These are phyloP conservation scores for Gnomoniopsis smithogilvyi DNA, from an alignment of 2,329 filamentous ascomycete genomes.

Conservation along the genomic window DNA sequence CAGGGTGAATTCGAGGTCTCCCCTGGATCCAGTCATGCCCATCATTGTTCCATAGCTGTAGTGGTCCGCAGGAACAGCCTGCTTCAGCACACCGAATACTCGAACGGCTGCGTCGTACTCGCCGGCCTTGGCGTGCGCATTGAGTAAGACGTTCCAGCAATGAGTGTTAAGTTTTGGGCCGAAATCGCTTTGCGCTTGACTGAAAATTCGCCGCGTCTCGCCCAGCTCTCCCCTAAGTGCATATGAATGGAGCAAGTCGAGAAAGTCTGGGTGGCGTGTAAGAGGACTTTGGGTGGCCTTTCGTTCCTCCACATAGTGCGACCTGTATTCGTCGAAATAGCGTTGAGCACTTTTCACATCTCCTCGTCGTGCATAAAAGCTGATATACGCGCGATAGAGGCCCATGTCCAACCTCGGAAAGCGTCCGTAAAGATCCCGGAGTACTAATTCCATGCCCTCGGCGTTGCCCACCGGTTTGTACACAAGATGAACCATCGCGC, in stretches of 20 bases:
- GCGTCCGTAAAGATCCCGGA: constrained; percentile 45
- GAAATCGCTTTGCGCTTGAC: constrained; percentile 56
- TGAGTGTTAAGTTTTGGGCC: constrained; percentile 52
- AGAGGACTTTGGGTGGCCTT: constrained; percentile 2
- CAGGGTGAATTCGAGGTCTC: constrained; percentile 69
- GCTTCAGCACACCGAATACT: constrained; percentile 59
- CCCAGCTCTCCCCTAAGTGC: constrained; percentile 64
- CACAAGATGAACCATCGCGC: constrained; percentile 40
- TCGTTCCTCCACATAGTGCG: constrained; percentile 23
- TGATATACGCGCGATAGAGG: constrained; percentile 47
- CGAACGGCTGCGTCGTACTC: constrained; percentile 65
- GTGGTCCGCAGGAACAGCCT: constrained; percentile 50
- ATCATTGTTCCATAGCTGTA: constrained; percentile 73
- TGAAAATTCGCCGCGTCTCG: constrained; percentile 58
- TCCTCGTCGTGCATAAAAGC: constrained; percentile 45
- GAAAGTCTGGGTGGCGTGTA: constrained; percentile 4
- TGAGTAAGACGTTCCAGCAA: constrained; percentile 76
- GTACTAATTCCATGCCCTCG: constrained; percentile 41
- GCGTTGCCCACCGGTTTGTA: constrained; percentile 34
- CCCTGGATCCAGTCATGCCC: constrained; percentile 64
- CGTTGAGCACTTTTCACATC: constrained; percentile 42
- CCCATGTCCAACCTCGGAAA: constrained; percentile 38
- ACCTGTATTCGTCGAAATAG: constrained; percentile 42
- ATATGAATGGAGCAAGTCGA: constrained; percentile 66
- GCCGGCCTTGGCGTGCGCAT: constrained; percentile 62